Percentiles rank a stretch among this genome's conserved stretches.
phyloP scores from a whole-genome alignment of 768 basidiomycete genomes.

The Boletales sp. region DNA sequence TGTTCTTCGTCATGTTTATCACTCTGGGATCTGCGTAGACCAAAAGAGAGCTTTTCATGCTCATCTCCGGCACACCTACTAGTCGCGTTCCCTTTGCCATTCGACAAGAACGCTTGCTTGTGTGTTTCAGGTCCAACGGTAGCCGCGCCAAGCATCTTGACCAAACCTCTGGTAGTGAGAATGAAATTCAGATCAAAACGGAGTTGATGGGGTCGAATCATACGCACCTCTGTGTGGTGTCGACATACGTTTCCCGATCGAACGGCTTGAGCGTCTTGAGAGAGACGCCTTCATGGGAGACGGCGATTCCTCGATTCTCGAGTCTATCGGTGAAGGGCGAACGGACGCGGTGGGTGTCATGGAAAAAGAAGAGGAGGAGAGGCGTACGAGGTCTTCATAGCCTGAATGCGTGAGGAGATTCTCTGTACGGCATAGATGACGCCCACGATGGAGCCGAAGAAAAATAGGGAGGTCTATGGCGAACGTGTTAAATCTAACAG shows the following conservation, averaged over 20 bases:
- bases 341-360: neutral
- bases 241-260: conserved; percentile 62
- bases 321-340: conserved; percentile 22
- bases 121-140: conserved; percentile 30
- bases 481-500: neutral
- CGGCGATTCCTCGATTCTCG: conserved; percentile 51
- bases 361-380: neutral
- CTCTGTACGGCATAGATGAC: conserved; percentile 35
- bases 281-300: conserved; percentile 59
- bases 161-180: conserved; percentile 40
- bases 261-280: conserved; percentile 61
- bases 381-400: conserved; percentile 56
- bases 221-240: conserved; percentile 62
- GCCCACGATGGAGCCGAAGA: conserved; percentile 45
- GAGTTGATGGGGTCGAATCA: neutral
- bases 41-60: conserved; percentile 1
- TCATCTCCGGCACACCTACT: neutral
- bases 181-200: neutral
- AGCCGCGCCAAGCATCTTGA: conserved; percentile 49
- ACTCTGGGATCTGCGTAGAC: conserved; percentile 8
- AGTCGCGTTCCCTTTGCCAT: neutral
- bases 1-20: neutral
- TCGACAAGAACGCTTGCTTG: conserved; percentile 6
- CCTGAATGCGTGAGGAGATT: conserved; percentile 41
- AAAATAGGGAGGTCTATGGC: conserved; percentile 43